phyloP scores from a whole-genome alignment of 163 green algal species.

The Smithsoniella earleae region DNA sequence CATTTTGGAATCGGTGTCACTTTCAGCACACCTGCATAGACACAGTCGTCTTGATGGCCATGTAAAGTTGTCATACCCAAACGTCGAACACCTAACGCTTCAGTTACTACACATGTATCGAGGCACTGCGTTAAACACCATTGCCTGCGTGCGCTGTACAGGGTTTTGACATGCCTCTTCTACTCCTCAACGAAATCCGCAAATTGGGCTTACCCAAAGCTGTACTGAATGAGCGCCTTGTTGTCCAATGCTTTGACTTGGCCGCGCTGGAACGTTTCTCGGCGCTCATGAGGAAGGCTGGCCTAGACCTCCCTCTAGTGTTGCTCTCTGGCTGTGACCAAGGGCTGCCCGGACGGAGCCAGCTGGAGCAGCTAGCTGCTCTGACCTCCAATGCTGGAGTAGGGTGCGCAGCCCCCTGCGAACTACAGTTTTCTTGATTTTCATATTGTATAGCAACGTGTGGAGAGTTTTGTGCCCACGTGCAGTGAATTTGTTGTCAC shows the following conservation, averaged over 20 bases:
- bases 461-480: too few species aligned
- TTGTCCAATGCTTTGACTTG: conserved; percentile 21
- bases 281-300: not conserved
- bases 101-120: too few species aligned
- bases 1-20: too few species aligned
- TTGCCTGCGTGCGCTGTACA: not conserved
- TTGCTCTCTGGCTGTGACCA: conserved; percentile 3
- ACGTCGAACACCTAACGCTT: too few species aligned
- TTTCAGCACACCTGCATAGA: too few species aligned
- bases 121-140: not conserved
- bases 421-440: not conserved
- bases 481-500: too few species aligned
- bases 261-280: conserved; percentile 1
- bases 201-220: not conserved
- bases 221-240: not conserved
- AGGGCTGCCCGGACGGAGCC: not conserved
- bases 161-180: not conserved
- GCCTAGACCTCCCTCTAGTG: conserved; percentile 3
- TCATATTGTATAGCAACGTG: not conserved
- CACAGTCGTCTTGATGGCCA: too few species aligned
- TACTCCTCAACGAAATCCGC: not conserved
- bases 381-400: not conserved
- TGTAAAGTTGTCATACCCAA: too few species aligned
- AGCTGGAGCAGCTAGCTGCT: not conserved
- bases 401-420: not conserved